Evolutionary conservation across 2,329 filamentous ascomycete species (phyloP).

Genomic region (Basipetospora chlamydospora): DNA sequence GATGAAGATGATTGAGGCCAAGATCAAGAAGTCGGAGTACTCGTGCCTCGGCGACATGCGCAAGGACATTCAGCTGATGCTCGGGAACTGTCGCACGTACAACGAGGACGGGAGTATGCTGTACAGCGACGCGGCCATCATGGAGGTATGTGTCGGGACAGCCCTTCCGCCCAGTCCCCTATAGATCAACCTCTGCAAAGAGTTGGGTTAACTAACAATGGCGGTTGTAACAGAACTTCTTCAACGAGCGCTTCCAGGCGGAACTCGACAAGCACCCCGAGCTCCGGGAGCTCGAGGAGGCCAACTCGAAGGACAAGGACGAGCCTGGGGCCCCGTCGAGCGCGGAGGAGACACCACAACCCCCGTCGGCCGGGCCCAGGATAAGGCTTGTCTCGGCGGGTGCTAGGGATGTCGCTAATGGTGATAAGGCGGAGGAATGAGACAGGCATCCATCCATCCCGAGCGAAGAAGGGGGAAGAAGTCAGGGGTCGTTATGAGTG

Average conservation of each 20-base stretch:
- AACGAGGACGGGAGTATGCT: conserved; percentile 92
- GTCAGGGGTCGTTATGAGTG: too few relatives aligned
- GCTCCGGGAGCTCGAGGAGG: conserved; percentile 38
- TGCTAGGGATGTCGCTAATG: conserved; percentile 21
- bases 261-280: conserved; percentile 39
- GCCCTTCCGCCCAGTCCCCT: too few relatives aligned
- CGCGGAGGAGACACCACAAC: conserved; percentile 49
- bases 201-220: too few relatives aligned
- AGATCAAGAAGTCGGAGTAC: conserved; percentile 95
- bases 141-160: conserved; percentile 50
- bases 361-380: conserved; percentile 38
- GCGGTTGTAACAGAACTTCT: conserved; percentile 42
- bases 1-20: conserved; percentile 88
- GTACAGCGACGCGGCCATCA: conserved; percentile 81
- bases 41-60: conserved; percentile 65
- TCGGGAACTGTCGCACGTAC: conserved; percentile 84
- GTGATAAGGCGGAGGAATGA: conserved; percentile 11
- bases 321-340: conserved; percentile 36
- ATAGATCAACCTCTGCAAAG: too few relatives aligned
- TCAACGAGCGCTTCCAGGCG: conserved; percentile 37
- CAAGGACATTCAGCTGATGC: conserved; percentile 70
- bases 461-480: neutral
- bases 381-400: conserved; percentile 52
- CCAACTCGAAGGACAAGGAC: conserved; percentile 18
- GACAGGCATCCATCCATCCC: conserved; percentile 5